Evolutionary conservation across 2,329 filamentous ascomycete genomes (phyloP).

Genomic region (Nemania sp.): DNA sequence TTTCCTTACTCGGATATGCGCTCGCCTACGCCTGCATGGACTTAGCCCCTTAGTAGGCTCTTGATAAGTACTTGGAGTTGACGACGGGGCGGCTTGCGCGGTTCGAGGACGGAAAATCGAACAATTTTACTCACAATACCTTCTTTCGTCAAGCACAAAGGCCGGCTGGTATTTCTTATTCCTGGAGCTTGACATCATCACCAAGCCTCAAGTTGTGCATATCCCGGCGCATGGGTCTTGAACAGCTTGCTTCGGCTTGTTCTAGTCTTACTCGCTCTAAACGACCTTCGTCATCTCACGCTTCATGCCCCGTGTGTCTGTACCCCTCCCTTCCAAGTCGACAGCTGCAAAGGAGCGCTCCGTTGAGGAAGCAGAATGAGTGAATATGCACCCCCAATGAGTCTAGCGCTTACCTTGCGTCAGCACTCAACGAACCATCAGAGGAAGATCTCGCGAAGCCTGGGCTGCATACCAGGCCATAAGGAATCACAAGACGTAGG

Average conservation of each 20-base stretch:
- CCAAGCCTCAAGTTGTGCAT: neutral
- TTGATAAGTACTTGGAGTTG: neutral
- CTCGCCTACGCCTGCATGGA: constrained; percentile 2
- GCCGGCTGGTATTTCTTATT: neutral
- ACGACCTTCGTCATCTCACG: neutral
- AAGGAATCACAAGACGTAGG: constrained; percentile 17
- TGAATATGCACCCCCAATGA: constrained; percentile 23
- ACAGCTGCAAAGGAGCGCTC: constrained; percentile 18
- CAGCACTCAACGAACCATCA: constrained; percentile 23
- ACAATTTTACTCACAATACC: constrained; percentile 1
- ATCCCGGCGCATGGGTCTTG: neutral
- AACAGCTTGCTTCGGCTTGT: neutral
- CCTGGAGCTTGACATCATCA: neutral
- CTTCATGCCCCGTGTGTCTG: neutral
- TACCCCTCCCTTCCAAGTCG: constrained; percentile 10
- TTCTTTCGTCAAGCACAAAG: neutral
- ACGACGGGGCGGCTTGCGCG: neutral
- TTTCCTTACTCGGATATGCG: constrained; percentile 9
- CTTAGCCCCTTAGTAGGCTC: neutral
- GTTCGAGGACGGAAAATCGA: neutral
- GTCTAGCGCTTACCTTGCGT: constrained; percentile 31
- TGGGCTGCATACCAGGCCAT: constrained; percentile 8
- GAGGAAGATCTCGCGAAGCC: constrained; percentile 26
- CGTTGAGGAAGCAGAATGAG: constrained; percentile 13
- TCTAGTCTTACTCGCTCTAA: neutral